Conservation (phyloP, 805 yeast species). For the Metschnikowia proteae region DNA sequence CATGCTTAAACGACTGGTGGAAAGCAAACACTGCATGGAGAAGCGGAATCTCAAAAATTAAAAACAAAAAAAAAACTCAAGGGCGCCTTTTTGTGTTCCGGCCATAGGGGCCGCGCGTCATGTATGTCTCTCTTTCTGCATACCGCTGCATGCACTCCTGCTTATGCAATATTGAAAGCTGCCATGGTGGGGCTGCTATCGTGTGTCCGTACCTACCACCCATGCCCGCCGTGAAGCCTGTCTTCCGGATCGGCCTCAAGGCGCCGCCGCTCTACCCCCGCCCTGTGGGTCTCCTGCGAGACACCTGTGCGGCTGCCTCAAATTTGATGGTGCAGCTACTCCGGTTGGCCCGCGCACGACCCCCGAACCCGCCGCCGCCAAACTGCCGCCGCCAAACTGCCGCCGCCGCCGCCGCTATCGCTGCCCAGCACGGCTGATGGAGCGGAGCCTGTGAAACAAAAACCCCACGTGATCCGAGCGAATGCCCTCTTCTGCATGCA, state of each 20-base stretch:
- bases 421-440: not conserved
- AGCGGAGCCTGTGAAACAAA: too few relatives aligned
- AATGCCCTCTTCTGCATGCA: not conserved
- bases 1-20: constrained; percentile 5
- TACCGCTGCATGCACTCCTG: not conserved
- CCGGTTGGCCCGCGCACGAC: too few relatives aligned
- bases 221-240: not conserved
- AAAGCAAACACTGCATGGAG: constrained; percentile 5
- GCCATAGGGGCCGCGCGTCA: constrained; percentile 1
- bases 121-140: constrained; percentile 4
- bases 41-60: not conserved
- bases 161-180: not conserved
- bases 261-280: not conserved
- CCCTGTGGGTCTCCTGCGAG: not conserved
- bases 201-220: too few relatives aligned
- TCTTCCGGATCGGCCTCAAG: not conserved
- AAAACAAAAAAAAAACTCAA: not conserved
- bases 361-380: too few relatives aligned
- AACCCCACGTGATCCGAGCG: not conserved
- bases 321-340: not conserved
- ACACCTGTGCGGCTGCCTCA: not conserved
- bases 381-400: not conserved
- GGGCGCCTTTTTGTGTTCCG: constrained; percentile 4
- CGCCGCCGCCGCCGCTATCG: not conserved
- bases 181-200: not conserved